A percentile compares a stretch with the other conserved stretches of the same genome.
These are phyloP conservation scores for Kodamaea sp. DNA, from an alignment of 1,139 yeast species.

Conservation along the genomic window DNA sequence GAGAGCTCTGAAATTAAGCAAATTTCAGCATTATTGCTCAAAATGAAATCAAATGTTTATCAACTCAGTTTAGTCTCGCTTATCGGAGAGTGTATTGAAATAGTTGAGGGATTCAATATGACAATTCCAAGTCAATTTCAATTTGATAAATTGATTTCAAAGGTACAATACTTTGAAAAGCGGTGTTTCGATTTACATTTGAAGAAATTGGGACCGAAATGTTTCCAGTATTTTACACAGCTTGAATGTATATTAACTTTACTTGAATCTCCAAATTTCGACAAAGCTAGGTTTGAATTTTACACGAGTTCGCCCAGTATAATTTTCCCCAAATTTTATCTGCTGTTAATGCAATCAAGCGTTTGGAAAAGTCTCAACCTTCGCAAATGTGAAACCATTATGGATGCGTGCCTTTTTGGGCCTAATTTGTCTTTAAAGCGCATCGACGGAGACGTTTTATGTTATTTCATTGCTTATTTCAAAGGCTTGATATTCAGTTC, in stretches of 20 bases:
- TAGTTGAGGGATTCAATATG: too few species aligned
- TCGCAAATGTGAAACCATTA: too few species aligned
- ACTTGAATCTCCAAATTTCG: constrained; percentile 1
- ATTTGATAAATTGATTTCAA: background rate
- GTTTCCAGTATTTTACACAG: background rate
- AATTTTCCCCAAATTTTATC: constrained; percentile 4
- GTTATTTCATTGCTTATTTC: constrained; percentile 1
- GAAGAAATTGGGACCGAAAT: background rate
- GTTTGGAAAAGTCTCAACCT: background rate
- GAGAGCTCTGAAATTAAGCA: too few species aligned
- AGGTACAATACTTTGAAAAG: constrained; percentile 8
- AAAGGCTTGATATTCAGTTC: constrained; percentile 1
- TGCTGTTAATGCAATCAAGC: constrained; percentile 3
- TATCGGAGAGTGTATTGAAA: too few species aligned
- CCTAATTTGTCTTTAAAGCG: too few species aligned
- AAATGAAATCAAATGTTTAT: too few species aligned
- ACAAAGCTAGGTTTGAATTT: constrained; percentile 3
- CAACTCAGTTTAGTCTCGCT: too few species aligned
- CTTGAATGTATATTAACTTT: constrained; percentile 4
- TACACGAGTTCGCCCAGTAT: constrained; percentile 7
- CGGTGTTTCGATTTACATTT: background rate
- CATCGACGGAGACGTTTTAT: too few species aligned
- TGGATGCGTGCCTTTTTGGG: too few species aligned
- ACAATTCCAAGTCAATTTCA: too few species aligned
- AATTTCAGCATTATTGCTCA: too few species aligned